These are phyloP conservation scores for Punica granatum DNA, from an alignment of 345 rosid species.

Conservation along the genomic window DNA sequence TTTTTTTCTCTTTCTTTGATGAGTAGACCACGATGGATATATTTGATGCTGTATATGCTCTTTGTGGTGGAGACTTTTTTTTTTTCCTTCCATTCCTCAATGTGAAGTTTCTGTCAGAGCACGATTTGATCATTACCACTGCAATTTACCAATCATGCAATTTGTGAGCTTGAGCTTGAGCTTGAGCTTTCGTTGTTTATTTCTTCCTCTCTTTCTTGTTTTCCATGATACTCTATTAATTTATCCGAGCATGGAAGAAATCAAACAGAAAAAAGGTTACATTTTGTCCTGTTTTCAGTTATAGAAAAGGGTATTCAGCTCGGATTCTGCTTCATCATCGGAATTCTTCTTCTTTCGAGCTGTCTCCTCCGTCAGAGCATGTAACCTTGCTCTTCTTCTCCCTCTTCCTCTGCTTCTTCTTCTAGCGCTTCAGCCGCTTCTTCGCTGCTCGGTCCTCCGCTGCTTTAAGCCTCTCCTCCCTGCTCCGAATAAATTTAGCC, in stretches of 20 bases:
- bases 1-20: too few species aligned
- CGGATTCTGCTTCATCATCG: conserved; percentile 32
- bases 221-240: not conserved
- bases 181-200: not conserved
- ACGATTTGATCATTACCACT: not conserved
- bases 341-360: conserved; percentile 30
- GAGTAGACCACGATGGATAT: not conserved
- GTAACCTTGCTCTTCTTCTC: conserved; percentile 49
- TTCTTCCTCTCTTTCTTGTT: not conserved
- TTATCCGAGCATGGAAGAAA: not conserved
- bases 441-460: conserved; percentile 78
- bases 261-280: not conserved
- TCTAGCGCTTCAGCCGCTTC: conserved; percentile 78
- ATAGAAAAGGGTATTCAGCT: conserved; percentile 12
- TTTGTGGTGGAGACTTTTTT: not conserved
- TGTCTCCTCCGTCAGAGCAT: conserved; percentile 32
- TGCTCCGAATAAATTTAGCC: conserved; percentile 63
- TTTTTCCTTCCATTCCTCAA: too few species aligned
- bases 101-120: not conserved
- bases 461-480: conserved; percentile 75
- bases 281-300: too few species aligned
- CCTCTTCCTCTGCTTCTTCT: conserved; percentile 66
- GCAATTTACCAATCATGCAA: not conserved
- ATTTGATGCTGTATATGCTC: not conserved
- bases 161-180: not conserved